These are phyloP conservation scores for Penicillium taxi DNA, from an alignment of 495 filamentous ascomycete species.

Conservation along the genomic window DNA sequence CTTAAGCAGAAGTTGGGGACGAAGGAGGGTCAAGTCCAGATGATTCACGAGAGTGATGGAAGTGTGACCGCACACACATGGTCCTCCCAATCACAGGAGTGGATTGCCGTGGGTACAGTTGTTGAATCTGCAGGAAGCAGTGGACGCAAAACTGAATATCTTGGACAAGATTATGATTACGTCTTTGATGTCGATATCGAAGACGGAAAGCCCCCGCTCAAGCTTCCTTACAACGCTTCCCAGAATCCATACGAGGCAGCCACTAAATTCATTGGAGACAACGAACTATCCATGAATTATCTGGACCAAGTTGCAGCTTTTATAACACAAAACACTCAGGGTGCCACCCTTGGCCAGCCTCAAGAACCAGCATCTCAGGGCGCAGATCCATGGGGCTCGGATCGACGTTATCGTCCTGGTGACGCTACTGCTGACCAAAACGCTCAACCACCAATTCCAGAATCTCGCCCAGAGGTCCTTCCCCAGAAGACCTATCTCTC, in stretches of 20 bases:
- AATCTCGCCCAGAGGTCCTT: conserved; percentile 52
- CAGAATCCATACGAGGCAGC: conserved; percentile 93
- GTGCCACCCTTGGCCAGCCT: conserved; percentile 64
- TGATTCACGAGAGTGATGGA: conserved; percentile 74
- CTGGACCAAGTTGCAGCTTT: conserved; percentile 92
- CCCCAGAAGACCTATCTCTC: conserved; percentile 82
- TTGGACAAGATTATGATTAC: conserved; percentile 90
- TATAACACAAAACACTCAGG: conserved; percentile 82
- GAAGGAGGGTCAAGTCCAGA: conserved; percentile 89
- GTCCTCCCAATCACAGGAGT: conserved; percentile 58
- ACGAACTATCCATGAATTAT: conserved; percentile 84
- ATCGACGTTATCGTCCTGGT: conserved; percentile 69
- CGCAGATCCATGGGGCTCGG: conserved; percentile 69
- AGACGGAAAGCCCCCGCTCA: conserved; percentile 88
- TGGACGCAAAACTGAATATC: conserved; percentile 61
- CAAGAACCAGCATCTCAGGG: conserved; percentile 36
- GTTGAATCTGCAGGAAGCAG: conserved; percentile 83
- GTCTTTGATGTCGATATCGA: conserved; percentile 98
- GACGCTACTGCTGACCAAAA: conserved; percentile 37
- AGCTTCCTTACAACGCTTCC: conserved; percentile 85
- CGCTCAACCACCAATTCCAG: conserved; percentile 23
- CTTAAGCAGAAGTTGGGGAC: conserved; percentile 69
- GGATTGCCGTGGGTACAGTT: conserved; percentile 86
- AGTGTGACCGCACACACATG: conserved; percentile 75
- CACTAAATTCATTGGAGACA: conserved; percentile 82